These are phyloP conservation scores for Collariella sp. DNA, from an alignment of 495 filamentous ascomycete species.

Conservation along the genomic window DNA sequence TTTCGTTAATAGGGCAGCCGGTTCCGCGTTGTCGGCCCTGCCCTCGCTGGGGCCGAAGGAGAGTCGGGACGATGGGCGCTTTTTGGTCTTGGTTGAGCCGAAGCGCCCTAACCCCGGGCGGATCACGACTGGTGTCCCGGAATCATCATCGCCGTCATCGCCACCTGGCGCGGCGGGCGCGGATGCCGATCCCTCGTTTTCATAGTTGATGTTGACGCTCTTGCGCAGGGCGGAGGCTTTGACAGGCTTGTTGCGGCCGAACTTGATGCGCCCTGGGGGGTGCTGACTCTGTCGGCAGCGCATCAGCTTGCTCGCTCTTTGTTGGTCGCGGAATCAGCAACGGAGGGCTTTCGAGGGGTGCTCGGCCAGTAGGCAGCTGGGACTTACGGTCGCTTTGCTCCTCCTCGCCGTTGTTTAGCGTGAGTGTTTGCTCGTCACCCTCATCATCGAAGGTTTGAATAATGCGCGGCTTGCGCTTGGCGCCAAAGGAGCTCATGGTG, in stretches of 20 bases:
- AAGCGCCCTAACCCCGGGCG: conserved; percentile 31
- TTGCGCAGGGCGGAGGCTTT: conserved; percentile 45
- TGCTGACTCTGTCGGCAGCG: conserved; percentile 23
- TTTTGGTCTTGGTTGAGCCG: conserved; percentile 43
- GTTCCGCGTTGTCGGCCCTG: conserved; percentile 42
- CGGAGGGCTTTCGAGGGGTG: conserved; percentile 10
- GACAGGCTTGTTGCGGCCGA: conserved; percentile 36
- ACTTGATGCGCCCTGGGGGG: conserved; percentile 36
- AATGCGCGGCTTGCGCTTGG: conserved; percentile 65
- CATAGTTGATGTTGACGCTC: conserved; percentile 39
- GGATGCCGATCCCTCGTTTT: conserved; percentile 13
- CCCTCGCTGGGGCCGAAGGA: conserved; percentile 65
- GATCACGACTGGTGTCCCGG: conserved; percentile 28
- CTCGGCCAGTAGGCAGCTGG: neutral
- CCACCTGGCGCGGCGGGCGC: conserved; percentile 22
- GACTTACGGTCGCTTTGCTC: conserved; percentile 30
- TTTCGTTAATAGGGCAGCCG: conserved; percentile 2
- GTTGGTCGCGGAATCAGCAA: conserved; percentile 22
- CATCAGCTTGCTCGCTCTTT: conserved; percentile 33
- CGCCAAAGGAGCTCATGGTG: conserved; percentile 54
- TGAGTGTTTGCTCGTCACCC: conserved; percentile 13
- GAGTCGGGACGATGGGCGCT: conserved; percentile 58
- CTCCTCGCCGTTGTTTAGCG: conserved; percentile 26
- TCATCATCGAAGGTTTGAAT: conserved; percentile 62
- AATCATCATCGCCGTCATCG: conserved; percentile 33